Conservation (phyloP, 1,284 basidiomycete genomes). For the Singerocomus inundabilis region DNA sequence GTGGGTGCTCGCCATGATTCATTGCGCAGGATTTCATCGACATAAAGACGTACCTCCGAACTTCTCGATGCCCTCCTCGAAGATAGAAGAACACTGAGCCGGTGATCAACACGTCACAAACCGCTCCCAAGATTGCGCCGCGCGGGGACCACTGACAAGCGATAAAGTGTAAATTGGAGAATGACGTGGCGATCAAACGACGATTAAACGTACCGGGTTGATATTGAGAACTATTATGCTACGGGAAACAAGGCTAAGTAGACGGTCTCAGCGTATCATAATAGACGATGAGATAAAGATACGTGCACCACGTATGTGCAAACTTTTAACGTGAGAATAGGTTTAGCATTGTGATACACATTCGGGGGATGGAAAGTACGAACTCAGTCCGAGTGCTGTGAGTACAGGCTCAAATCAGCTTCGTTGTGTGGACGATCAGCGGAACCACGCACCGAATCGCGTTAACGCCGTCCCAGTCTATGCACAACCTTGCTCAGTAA, state of each 20-base stretch:
- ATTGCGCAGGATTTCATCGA: not conserved
- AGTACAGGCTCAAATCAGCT: not conserved
- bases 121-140: constrained; percentile 11
- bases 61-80: constrained; percentile 7
- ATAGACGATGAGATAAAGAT: not conserved
- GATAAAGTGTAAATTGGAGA: not conserved
- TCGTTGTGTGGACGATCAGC: not conserved
- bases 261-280: not conserved
- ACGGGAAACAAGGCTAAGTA: not conserved
- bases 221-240: not conserved
- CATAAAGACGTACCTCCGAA: constrained; percentile 6
- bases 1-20: too few species aligned
- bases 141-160: constrained; percentile 16
- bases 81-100: constrained; percentile 24
- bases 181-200: not conserved
- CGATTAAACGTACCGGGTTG: not conserved
- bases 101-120: constrained; percentile 17
- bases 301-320: constrained; percentile 2
- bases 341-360: not conserved
- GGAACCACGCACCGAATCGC: constrained; percentile 8
- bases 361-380: not conserved
- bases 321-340: not conserved
- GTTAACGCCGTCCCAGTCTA: constrained; percentile 3
- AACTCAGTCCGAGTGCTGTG: constrained; percentile 11
- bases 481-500: not conserved